Base-by-base conservation (phyloP, 768 basidiomycete genomes). In the Hygrophorus pudorinus region DNA sequence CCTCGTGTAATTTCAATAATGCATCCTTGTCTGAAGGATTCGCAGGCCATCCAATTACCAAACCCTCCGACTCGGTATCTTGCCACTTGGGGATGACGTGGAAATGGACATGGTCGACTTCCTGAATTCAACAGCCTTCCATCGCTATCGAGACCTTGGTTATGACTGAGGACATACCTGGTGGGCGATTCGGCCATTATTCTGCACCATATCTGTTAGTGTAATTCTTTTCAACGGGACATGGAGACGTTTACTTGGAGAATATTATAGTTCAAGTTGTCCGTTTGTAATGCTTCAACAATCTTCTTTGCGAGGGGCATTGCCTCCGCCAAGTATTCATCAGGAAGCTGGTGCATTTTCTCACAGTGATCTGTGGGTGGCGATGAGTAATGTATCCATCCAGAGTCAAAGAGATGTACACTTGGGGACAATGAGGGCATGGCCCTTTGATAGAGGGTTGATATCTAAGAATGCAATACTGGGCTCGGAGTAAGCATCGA, bases 391-490 rank as follows among this genome's bases (percentile, higher is more conserved):
- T 32, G 13, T 16, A 11, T 14, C 34, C 30, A 5, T 10, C 9
- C 21, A 39, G 12, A 29, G 13, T 1, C 14, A 31, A 13, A 16
- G 21, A 35, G 12, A 48, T 62, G 60, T 46, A 94, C 93, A 81
- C 70, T 97, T 99, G 2, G 94, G 94, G 50, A 99, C 88, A 42
- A 98, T 68, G 29, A 98, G 74, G 10, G 88, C 78, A 63, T 99
- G 91, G 3, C 94, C 94, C 55, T 75, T 80, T n/a, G 90, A 72
- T 17, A 97, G 65, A 6, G 94, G 93, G 1, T 81, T 81, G 49
- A 99, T 87, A 53, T 97, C 96, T 51, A 99, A 77, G 68, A 99
- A 97, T 0, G 94, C 79, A 57, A 68, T 84, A 11, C 86, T 89
- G 56, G 21, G 34, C 38, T n/a, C 21, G 46, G 18, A 16, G 13